Evolutionary conservation across 1,284 basidiomycete genomes (phyloP).

Genomic region (Takashimella tepidaria): DNA sequence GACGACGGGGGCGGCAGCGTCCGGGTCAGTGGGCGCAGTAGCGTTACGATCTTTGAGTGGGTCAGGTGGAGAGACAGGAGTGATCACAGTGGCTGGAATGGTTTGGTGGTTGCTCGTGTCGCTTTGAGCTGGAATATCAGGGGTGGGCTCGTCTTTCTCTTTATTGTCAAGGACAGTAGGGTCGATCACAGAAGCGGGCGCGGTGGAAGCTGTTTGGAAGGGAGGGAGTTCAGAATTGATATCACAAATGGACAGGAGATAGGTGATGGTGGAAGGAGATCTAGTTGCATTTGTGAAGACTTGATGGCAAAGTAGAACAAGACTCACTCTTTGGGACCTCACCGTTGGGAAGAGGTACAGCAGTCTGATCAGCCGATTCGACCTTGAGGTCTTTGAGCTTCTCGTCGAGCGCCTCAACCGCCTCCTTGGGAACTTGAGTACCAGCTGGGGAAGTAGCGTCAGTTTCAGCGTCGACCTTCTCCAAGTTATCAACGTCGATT

Average conservation of each 20-base stretch:
- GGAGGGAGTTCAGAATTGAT: not conserved
- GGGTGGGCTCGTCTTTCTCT: constrained; percentile 12
- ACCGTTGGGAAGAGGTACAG: constrained; percentile 19
- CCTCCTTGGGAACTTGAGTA: constrained; percentile 28
- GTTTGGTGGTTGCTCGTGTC: constrained; percentile 36
- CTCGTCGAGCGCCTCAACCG: constrained; percentile 32
- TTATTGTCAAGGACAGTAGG: constrained; percentile 11
- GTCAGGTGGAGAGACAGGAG: constrained; percentile 26
- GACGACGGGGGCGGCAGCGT: not conserved
- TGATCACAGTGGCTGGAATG: constrained; percentile 38
- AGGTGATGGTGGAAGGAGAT: no score
- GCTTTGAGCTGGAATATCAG: constrained; percentile 38
- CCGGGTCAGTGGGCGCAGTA: constrained; percentile 13
- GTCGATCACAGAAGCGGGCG: constrained; percentile 7
- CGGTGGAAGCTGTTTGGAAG: not conserved
- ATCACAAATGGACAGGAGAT: not conserved
- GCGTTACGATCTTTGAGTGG: constrained; percentile 36
- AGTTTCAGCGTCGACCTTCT: constrained; percentile 26
- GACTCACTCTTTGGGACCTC: constrained; percentile 24
- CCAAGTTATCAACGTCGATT: constrained; percentile 32
- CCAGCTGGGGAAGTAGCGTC: constrained; percentile 27
- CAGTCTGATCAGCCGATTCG: constrained; percentile 5
- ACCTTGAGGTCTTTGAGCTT: constrained; percentile 36
- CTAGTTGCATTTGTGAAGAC: no score
- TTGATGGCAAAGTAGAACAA: not conserved